Evolutionary conservation across 2,329 filamentous ascomycete genomes (phyloP).

Genomic region (Cladophialophora immunda): DNA sequence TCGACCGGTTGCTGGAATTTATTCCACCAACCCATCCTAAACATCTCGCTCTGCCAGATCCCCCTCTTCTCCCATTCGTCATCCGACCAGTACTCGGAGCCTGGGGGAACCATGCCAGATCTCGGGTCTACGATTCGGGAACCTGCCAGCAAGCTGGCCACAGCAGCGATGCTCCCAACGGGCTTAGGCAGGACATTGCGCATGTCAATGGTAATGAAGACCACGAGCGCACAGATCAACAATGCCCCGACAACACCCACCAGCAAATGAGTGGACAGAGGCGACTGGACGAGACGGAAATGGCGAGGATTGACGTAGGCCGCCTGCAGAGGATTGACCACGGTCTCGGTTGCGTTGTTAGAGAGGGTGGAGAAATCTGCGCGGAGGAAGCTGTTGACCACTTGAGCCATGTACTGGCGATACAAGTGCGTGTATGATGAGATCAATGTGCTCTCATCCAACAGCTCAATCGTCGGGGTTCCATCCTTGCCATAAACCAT

Average conservation of each 20-base stretch:
- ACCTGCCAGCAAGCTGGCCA: conserved; percentile 35
- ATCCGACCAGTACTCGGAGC: conserved; percentile 35
- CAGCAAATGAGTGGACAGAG: conserved; percentile 33
- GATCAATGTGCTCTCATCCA: conserved; percentile 27
- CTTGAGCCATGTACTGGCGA: conserved; percentile 33
- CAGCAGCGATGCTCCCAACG: conserved; percentile 31
- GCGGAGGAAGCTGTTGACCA: conserved; percentile 27
- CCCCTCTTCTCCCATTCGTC: conserved; percentile 33
- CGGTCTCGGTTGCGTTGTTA: conserved; percentile 31
- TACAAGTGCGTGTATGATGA: conserved; percentile 32
- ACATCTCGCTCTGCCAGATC: conserved; percentile 35
- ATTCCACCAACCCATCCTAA: conserved; percentile 37
- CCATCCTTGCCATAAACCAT: conserved; percentile 36
- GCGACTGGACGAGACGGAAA: conserved; percentile 28
- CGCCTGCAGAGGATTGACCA: conserved; percentile 26
- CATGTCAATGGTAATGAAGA: conserved; percentile 35
- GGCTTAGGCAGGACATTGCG: conserved; percentile 34
- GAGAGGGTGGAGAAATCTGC: conserved; percentile 29
- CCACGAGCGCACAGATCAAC: conserved; percentile 29
- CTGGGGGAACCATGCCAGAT: conserved; percentile 32
- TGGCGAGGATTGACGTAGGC: conserved; percentile 25
- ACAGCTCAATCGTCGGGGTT: conserved; percentile 28
- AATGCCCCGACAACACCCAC: conserved; percentile 31
- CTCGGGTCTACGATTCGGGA: conserved; percentile 32
- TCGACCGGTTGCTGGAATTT: conserved; percentile 31